phyloP scores from a whole-genome alignment of 805 yeast species.

The Priceomyces haplophilus region DNA sequence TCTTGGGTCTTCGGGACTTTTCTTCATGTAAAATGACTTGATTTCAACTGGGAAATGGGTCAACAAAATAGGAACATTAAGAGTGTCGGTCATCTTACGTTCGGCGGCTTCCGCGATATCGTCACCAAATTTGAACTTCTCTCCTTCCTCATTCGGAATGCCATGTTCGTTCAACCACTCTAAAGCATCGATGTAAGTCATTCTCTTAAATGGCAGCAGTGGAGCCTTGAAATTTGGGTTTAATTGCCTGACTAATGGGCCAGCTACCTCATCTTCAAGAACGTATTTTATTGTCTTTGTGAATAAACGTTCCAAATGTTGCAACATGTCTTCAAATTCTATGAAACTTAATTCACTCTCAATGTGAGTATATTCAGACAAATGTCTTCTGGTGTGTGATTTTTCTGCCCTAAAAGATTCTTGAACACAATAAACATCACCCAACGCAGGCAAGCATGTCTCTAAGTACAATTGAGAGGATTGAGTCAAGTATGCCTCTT shows the following conservation, averaged over 20 bases:
- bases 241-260: conserved; percentile 83
- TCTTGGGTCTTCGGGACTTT: conserved; percentile 82
- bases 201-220: conserved; percentile 79
- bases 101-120: conserved; percentile 99
- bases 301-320: conserved; percentile 80
- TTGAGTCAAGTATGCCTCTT: conserved; percentile 94
- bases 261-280: conserved; percentile 86
- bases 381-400: conserved; percentile 97
- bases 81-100: conserved; percentile 95
- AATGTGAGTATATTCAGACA: conserved; percentile 94
- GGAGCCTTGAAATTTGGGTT: conserved; percentile 92
- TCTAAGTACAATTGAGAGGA: conserved; percentile 95
- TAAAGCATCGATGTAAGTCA: conserved; percentile 87
- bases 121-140: conserved; percentile 92
- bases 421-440: conserved; percentile 96
- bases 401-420: conserved; percentile 99
- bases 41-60: conserved; percentile 95
- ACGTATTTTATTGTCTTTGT: conserved; percentile 69
- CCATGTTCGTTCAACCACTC: conserved; percentile 96
- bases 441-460: conserved; percentile 92
- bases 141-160: conserved; percentile 91
- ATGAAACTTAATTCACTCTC: conserved; percentile 92
- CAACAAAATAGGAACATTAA: conserved; percentile 88
- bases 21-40: conserved; percentile 97
- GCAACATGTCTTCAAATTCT: conserved; percentile 78